Conservation (phyloP, 1,284 basidiomycete species). For the Lentinula novae-zelandiae region DNA sequence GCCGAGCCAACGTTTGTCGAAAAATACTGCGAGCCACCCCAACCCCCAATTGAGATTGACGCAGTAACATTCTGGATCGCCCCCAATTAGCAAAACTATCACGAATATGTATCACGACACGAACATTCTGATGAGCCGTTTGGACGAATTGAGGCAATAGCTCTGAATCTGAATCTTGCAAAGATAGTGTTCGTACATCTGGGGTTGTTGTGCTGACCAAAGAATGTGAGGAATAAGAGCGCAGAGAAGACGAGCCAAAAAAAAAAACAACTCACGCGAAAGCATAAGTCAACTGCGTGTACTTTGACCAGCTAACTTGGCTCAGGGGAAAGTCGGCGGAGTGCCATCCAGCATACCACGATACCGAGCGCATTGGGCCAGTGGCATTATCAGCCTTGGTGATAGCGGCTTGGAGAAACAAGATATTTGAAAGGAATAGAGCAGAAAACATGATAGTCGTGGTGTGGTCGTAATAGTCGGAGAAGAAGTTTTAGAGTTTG, state of each 20-base stretch:
- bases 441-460: conserved; percentile 1
- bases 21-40: conserved; percentile 78
- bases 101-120: conserved; percentile 16
- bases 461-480: background rate
- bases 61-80: conserved; percentile 57
- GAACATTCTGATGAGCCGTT: conserved; percentile 51
- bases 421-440: background rate
- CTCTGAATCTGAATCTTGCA: conserved; percentile 37
- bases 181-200: conserved; percentile 35
- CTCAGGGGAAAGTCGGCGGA: conserved; percentile 40
- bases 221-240: background rate
- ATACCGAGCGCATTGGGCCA: conserved; percentile 29
- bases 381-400: background rate
- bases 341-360: conserved; percentile 69
- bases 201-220: conserved; percentile 44
- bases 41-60: conserved; percentile 83
- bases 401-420: background rate
- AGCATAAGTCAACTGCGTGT: conserved; percentile 62
- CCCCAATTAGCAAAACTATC: conserved; percentile 3
- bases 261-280: conserved; percentile 50
- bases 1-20: conserved; percentile 66
- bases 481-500: background rate
- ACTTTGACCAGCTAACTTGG: conserved; percentile 55
- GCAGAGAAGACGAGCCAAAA: background rate
- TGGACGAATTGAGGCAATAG: conserved; percentile 51